Base-by-base conservation (phyloP, 164 flowering plant genomes). In the Taxillus chinensis region DNA sequence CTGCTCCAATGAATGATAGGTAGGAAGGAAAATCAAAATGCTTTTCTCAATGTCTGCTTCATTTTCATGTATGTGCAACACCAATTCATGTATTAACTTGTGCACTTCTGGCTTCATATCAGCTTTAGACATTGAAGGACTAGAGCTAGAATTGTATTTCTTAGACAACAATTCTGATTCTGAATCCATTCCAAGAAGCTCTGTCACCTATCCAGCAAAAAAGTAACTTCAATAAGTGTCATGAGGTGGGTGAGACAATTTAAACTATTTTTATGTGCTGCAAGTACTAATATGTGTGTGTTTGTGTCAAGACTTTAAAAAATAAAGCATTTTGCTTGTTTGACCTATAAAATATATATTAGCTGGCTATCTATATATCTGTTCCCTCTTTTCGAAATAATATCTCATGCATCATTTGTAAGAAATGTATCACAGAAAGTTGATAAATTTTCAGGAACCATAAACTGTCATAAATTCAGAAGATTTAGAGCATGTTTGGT, bases 1-100 rank as follows among this genome's bases (percentile, higher is more conserved):
- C 75, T 81, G 81, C 82, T 82, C 99, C 68, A 95, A 69, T 64
- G 92, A 68, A 66, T 75, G 43, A 73, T 89, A 95, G 38, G 99
- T 95, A 59, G 99, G 99, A 64, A 95, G 96, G 68, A 95, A 95
- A 75, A 95, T 74, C 75, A 95, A 75, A 64, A 91, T 91, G 79
- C 97, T 83, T 78, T 90, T 95, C 65, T 82, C 86, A 50, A 95
- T 83, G 67, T 91, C 95, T 49, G 83, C 82, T 72, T 95, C 97
- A 71, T 76, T 87, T 56, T 78, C 72, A 71, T 95, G 93, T 40
- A 95, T 89, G 73, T 83, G 81, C 73, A 95, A 48, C 45, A 95
- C 82, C 61, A 95, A 68, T 61, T 87, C 81, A 77, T 82, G 87
- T 70, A 95, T 91, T 68, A 89, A 84, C 61, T 64, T 77, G 77